A percentile compares a stretch with the other conserved stretches of the same genome.
phyloP scores from a whole-genome alignment of 1,284 basidiomycete species.

The Trametes pubescens region DNA sequence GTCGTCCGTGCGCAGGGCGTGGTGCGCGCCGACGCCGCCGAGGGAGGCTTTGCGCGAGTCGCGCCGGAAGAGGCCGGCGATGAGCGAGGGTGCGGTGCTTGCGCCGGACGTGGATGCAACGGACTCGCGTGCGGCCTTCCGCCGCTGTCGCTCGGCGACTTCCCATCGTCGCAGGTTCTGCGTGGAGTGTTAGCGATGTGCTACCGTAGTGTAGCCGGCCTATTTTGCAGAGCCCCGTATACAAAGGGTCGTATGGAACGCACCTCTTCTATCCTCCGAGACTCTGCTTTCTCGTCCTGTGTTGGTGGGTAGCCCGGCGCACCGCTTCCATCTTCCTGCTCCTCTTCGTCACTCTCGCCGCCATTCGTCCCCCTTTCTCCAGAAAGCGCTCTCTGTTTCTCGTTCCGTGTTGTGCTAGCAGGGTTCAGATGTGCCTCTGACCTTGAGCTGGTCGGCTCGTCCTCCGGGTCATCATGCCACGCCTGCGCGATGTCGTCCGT shows the following conservation, averaged over 20 bases:
- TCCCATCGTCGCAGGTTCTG: constrained; percentile 82
- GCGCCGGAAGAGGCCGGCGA: constrained; percentile 59
- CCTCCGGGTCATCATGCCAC: constrained; percentile 12
- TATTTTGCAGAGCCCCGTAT: background rate
- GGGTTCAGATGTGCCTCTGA: background rate
- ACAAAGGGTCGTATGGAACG: constrained; percentile 27
- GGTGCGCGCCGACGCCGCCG: constrained; percentile 47
- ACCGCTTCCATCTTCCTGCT: constrained; percentile 34
- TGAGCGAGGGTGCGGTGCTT: constrained; percentile 52
- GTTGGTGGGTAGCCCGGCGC: constrained; percentile 66
- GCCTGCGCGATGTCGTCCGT: constrained; percentile 50
- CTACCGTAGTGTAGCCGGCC: background rate
- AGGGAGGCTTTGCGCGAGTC: constrained; percentile 42
- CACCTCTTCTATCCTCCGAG: constrained; percentile 75
- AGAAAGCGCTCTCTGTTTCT: constrained; percentile 35
- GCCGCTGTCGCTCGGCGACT: constrained; percentile 70
- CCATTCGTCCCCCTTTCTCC: constrained; percentile 24
- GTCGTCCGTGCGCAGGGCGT: constrained; percentile 43
- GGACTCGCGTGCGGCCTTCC: constrained; percentile 69
- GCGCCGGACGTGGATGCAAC: constrained; percentile 30
- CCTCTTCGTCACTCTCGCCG: constrained; percentile 39
- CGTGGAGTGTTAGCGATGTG: background rate
- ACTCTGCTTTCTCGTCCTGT: constrained; percentile 69
- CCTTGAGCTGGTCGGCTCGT: background rate
- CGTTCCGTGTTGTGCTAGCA: constrained; percentile 29